Base-by-base conservation (phyloP, 495 filamentous ascomycete genomes). In the Pseudoneurospora amorphoporcata region DNA sequence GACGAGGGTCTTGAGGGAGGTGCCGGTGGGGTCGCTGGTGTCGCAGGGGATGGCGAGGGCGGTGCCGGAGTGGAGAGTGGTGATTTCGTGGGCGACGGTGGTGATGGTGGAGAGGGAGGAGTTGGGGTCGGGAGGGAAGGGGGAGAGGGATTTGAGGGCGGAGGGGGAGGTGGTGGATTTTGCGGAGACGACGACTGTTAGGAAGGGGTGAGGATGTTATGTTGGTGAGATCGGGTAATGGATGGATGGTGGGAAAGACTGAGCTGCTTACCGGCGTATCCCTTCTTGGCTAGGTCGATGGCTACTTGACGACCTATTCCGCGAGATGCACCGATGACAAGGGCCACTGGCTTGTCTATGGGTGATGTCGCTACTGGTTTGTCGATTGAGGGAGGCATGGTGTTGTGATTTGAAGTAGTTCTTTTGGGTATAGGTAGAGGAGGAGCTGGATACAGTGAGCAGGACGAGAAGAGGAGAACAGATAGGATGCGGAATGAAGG, bases 91-190 rank as follows among this genome's bases (percentile, higher is more conserved):
- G 75, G 85, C 90, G 68, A 96, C 93, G 7, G 93, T 96, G 80
- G 83, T 92, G 83, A 96, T 93, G 19, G 93, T 97, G 41, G 92
- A 95, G 40, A 86, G 76, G 2, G 81, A 79, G 23, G 92, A 94
- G 80, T 95, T 94, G n/a, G 93, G 93, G 76, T 95, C 86, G 0
- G 93, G 93, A 3, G 92, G 91, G 78, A 94, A 94, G 4, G 90
- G 88, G 6, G 75, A 76, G 40, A 82, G 80, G 70, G 79, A 83
- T 72, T 77, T 77, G 29, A 90, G 87, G 76, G 90, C 86, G 70
- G 90, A 92, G 5, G 86, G 86, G 76, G 91, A 84, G 65, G 90
- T 94, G 10, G 87, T 90, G 65, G 90, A 90, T 79, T 94, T 95
- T n/a, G 92, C 92, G 23, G 91, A 87, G 12, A 95, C 87, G 74